Evolutionary conservation across 208 protist genomes (phyloP).

Genomic region (Trypanosoma lewisi): DNA sequence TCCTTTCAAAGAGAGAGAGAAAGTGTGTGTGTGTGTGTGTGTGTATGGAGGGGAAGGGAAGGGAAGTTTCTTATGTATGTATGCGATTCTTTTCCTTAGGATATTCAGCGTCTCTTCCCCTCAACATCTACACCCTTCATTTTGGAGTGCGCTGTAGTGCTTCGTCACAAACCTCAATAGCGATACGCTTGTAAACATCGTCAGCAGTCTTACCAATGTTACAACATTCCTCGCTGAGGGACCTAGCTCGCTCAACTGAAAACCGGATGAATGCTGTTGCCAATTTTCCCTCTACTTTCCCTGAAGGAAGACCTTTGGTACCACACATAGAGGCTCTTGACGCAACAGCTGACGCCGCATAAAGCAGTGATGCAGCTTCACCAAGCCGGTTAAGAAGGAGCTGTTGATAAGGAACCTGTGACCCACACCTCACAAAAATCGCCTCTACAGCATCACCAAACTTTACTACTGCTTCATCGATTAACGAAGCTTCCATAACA

Average conservation of each 20-base stretch:
- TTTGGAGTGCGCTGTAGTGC: conserved; percentile 32
- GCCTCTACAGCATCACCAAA: conserved; percentile 82
- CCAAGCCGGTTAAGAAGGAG: conserved; percentile 82
- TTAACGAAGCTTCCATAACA: conserved; percentile 48
- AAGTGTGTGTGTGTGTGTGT: too few species aligned
- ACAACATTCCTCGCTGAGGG: conserved; percentile 54
- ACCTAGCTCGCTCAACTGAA: conserved; percentile 46
- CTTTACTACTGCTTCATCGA: conserved; percentile 73
- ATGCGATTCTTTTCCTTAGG: not conserved
- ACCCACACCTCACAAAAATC: conserved; percentile 75
- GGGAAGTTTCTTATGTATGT: conserved; percentile 12
- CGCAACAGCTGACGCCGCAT: conserved; percentile 74
- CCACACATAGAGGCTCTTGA: conserved; percentile 73
- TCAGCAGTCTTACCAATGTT: conserved; percentile 84
- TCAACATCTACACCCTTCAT: conserved; percentile 3
- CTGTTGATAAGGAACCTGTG: conserved; percentile 65
- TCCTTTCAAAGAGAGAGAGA: too few species aligned
- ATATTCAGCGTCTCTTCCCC: conserved; percentile 14
- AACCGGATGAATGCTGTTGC: conserved; percentile 62
- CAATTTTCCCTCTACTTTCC: conserved; percentile 67
- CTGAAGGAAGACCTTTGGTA: conserved; percentile 66
- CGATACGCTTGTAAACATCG: conserved; percentile 81
- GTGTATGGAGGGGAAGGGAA: too few species aligned
- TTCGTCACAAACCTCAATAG: conserved; percentile 73
- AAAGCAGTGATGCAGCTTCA: conserved; percentile 73